These are phyloP conservation scores for Amylostereum areolatum DNA, from an alignment of 1,284 basidiomycete genomes.

Conservation along the genomic window DNA sequence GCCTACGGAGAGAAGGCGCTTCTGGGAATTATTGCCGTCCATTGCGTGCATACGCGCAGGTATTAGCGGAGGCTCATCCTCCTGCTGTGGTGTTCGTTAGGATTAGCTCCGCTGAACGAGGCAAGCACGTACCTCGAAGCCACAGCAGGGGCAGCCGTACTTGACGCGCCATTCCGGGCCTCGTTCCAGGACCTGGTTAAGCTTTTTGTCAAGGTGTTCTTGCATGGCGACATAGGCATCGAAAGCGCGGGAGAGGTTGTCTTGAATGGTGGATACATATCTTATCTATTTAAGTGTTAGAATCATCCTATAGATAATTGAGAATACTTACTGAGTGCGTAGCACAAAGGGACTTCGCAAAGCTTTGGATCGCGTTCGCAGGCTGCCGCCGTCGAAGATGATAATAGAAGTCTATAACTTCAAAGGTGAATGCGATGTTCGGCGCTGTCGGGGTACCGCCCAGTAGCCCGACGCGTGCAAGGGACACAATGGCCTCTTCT, in stretches of 20 bases:
- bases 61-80: constrained; percentile 15
- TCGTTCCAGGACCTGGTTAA: constrained; percentile 4
- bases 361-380: constrained; percentile 7
- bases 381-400: constrained; percentile 13
- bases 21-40: too few species aligned
- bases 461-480: neutral
- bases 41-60: constrained; percentile 17
- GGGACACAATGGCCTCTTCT: neutral
- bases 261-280: neutral
- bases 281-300: constrained; percentile 1
- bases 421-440: constrained; percentile 8
- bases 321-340: constrained; percentile 9
- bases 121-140: constrained; percentile 13
- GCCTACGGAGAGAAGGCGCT: constrained; percentile 9
- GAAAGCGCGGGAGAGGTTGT: constrained; percentile 12
- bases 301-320: too few species aligned
- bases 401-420: constrained; percentile 17
- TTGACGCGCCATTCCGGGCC: constrained; percentile 10
- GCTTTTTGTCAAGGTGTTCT: neutral
- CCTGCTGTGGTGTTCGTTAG: constrained; percentile 1
- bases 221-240: constrained; percentile 14
- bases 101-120: neutral
- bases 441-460: neutral
- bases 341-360: constrained; percentile 4
- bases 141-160: constrained; percentile 23